Base-by-base conservation (phyloP, 1,139 yeast species). In the Pneumocystis wakefieldiae region DNA sequence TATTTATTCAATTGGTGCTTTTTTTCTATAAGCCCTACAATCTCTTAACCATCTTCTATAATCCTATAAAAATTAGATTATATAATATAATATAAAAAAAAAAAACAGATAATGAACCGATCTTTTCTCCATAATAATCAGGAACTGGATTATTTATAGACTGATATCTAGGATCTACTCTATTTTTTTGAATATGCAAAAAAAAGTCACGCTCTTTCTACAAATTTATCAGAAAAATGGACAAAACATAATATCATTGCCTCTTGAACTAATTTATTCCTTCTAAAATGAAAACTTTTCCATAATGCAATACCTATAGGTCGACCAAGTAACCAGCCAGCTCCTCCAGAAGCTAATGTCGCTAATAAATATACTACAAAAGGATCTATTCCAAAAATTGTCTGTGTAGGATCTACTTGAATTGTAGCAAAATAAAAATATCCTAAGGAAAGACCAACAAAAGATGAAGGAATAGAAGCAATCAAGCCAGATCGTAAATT, bases 41-140 rank as follows among this genome's bases (percentile, higher is more conserved):
- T 92, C 97, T 71, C 97, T 83, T 70, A 92, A 80, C 98, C 98
- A 92, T 73, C 88, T 94, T 75, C 90, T 86, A 76, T 92, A 92
- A 69, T 84, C 92, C 70, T 83, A 82, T 72, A 91, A 59, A 76
- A 48, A 48, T 48, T 5, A 48, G 32, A 8, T 24, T 48, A 48
- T 48, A 48, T 48, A 48, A 48, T 12, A 48, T 12, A 8, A 48
- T 41, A 48, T 10, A 8, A 48, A 48, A 48, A 14, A 24, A 41
- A 41, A n/a, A n/a, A 6, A 48, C 55, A 48, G 55, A 48, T 48
- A 48, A 7, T 59, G 95, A 86, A 65, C 90, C 89, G 67, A 92
- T 91, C 75, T 88, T 87, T 76, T 92, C 98, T 41, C 98, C 98
- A 72, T 92, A 92, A 76, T 90, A 94, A 74, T 92, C 98, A 24